Base-by-base conservation (phyloP, 2,329 filamentous ascomycete genomes). In the Alternaria gansuensis region DNA sequence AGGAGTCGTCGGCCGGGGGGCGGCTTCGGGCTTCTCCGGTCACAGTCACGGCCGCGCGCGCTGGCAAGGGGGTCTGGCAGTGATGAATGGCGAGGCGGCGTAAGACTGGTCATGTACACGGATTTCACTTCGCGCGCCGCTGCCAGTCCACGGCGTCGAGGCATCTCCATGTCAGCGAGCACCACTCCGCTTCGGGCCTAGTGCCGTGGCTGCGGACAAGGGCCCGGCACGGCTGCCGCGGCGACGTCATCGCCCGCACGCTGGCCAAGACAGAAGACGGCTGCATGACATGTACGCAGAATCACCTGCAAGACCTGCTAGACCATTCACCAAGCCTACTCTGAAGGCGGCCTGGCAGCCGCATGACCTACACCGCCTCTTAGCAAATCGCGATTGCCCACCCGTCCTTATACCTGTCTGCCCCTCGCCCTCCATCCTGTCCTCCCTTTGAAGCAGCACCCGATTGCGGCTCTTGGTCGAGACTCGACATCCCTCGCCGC, bases 351-450 rank as follows among this genome's bases (percentile, higher is more conserved):
- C 49, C 49, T 43, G 37, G 37, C 36, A 24, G 14, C 33, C 62
- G 59, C 59, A 63, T 66, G 64, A 65, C 64, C 62, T 63, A 59
- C 64, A 66, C 64, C 62, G 64, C 64, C 54, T 52, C 56, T 34
- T 41, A n/a, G 40, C 21, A 13, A 39, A 43, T 33, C 40, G 29
- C 43, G 43, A 44, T 37, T 17, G 10, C 26, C 54, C 51, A 41
- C 26, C 59, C 31, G 23, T 49, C 40, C 24, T 31, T 54, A 36
- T 26, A n/a, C 34, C 46, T 29, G 24, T 26, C 21, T 17, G 23
- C 49, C 26, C 13, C 34, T 31, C 49, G 23, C 48, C 39, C 51
- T 41, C 50, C 33, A n/a, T 33, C 17, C 23, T 28, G n/a, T 33
- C 17, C 23, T 37, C 14, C 26, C 23, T 26, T 40, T 39, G 36